Evolutionary conservation across 345 rosid species (phyloP).

Genomic region (Murraya koenigii): DNA sequence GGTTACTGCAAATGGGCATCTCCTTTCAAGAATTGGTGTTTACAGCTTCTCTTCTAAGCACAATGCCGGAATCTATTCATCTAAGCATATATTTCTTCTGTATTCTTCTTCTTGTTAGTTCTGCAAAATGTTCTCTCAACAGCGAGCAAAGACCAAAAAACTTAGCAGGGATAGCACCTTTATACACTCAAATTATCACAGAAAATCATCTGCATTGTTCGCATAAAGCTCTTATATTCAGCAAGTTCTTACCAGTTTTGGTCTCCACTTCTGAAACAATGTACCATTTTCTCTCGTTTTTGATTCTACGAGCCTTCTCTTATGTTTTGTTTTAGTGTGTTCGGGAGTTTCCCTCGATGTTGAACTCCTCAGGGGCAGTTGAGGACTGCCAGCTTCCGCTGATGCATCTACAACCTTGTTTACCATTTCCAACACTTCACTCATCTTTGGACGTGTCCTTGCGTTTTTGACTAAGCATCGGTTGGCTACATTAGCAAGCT

Average conservation of each 20-base stretch:
- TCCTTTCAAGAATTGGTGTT: not conserved
- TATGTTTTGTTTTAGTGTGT: conserved; percentile 22
- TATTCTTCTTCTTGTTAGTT: not conserved
- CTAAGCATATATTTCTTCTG: not conserved
- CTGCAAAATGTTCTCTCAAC: not conserved
- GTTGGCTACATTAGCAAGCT: conserved; percentile 70
- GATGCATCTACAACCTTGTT: conserved; percentile 46
- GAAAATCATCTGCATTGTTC: not conserved
- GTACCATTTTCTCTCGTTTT: conserved; percentile 42
- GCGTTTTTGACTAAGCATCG: conserved; percentile 66
- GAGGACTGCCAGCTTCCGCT: conserved; percentile 31
- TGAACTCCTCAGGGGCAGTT: conserved; percentile 38
- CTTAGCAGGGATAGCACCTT: not conserved
- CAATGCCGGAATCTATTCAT: not conserved
- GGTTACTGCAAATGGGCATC: not conserved
- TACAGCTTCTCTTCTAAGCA: not conserved
- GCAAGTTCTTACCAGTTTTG: conserved; percentile 44
- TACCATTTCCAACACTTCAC: conserved; percentile 78
- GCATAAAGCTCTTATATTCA: conserved; percentile 19
- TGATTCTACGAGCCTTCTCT: conserved; percentile 35
- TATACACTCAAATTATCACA: not conserved
- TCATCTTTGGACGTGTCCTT: conserved; percentile 87
- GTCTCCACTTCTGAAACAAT: conserved; percentile 42
- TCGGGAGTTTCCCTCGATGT: conserved; percentile 21
- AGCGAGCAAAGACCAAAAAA: not conserved